These are phyloP conservation scores for Cladosporium sphaerospermum DNA, from an alignment of 2,329 filamentous ascomycete species.

Conservation along the genomic window DNA sequence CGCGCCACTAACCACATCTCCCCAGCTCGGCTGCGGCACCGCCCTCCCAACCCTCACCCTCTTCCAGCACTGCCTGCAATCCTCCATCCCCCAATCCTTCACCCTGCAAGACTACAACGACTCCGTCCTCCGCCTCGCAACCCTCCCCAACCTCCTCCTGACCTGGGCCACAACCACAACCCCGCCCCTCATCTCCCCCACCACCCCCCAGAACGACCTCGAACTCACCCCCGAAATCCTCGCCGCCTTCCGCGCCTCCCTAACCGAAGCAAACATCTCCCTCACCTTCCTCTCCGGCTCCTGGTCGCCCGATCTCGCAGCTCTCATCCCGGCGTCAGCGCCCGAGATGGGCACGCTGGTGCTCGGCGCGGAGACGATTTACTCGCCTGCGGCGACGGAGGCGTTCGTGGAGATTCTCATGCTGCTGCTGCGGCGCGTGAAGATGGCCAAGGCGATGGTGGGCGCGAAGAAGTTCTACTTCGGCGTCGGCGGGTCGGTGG, in stretches of 20 bases:
- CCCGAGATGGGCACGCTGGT: slow-evolving; percentile 46
- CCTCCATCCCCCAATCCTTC: slow-evolving; percentile 50
- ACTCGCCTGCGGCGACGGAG: slow-evolving; percentile 64
- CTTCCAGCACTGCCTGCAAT: slow-evolving; percentile 55
- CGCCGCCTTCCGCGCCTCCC: slow-evolving; percentile 50
- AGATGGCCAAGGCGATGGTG: slow-evolving; percentile 56
- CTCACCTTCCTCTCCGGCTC: slow-evolving; percentile 67
- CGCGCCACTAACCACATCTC: too few relatives aligned
- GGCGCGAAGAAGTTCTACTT: slow-evolving; percentile 79
- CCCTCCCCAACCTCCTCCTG: slow-evolving; percentile 70
- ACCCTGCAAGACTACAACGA: slow-evolving; percentile 75
- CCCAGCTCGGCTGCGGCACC: slow-evolving; percentile 59
- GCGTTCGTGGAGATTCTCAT: slow-evolving; percentile 64
- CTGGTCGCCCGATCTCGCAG: slow-evolving; percentile 60
- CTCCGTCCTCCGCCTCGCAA: slow-evolving; percentile 69
- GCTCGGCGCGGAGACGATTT: slow-evolving; percentile 76
- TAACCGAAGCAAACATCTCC: slow-evolving; percentile 47
- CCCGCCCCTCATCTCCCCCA: slow-evolving; percentile 12
- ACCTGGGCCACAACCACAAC: slow-evolving; percentile 46
- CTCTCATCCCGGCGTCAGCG: slow-evolving; percentile 43
- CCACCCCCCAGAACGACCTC: slow-evolving; percentile 48
- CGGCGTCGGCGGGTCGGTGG: slow-evolving; percentile 74
- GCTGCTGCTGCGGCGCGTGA: slow-evolving; percentile 48
- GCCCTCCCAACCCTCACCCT: slow-evolving; percentile 66
- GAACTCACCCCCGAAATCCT: slow-evolving; percentile 57